Evolutionary conservation across 2,329 filamentous ascomycete genomes (phyloP).

Genomic region (Aspergillus sclerotialis): DNA sequence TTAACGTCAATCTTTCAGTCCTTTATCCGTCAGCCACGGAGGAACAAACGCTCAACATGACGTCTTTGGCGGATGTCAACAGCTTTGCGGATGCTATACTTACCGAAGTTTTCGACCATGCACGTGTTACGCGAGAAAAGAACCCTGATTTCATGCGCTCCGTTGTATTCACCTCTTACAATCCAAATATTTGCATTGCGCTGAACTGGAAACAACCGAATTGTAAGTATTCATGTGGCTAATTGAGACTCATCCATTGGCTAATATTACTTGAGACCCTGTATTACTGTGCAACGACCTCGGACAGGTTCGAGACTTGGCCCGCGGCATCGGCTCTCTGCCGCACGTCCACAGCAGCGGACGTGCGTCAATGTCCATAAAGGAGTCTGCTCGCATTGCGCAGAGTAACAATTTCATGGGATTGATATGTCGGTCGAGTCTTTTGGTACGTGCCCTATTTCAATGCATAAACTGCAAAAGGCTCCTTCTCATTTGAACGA

Average conservation of each 20-base stretch:
- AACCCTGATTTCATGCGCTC: conserved; percentile 71
- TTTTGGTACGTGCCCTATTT: conserved; percentile 59
- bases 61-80: conserved; percentile 77
- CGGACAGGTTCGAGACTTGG: conserved; percentile 46
- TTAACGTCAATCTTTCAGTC: conserved; percentile 89
- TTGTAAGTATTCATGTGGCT: conserved; percentile 50
- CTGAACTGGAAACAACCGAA: conserved; percentile 99
- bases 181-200: conserved; percentile 80
- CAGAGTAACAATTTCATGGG: conserved; percentile 99
- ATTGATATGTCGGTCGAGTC: conserved; percentile 76
- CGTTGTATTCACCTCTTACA: conserved; percentile 91
- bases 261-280: conserved; percentile 51
- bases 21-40: conserved; percentile 74
- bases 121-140: conserved; percentile 58
- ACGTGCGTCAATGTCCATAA: conserved; percentile 73
- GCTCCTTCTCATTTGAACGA: too few relatives aligned
- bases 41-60: conserved; percentile 62
- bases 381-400: conserved; percentile 87
- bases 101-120: conserved; percentile 83
- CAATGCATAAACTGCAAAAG: background rate
- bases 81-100: conserved; percentile 77
- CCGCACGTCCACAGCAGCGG: conserved; percentile 54
- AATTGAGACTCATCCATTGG: background rate
- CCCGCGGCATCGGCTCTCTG: conserved; percentile 29
- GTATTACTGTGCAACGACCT: conserved; percentile 94